A percentile compares a stretch with the other conserved stretches of the same genome.
Conservation (phyloP, 2,329 filamentous ascomycete genomes). For the Neonectria magnoliae region DNA sequence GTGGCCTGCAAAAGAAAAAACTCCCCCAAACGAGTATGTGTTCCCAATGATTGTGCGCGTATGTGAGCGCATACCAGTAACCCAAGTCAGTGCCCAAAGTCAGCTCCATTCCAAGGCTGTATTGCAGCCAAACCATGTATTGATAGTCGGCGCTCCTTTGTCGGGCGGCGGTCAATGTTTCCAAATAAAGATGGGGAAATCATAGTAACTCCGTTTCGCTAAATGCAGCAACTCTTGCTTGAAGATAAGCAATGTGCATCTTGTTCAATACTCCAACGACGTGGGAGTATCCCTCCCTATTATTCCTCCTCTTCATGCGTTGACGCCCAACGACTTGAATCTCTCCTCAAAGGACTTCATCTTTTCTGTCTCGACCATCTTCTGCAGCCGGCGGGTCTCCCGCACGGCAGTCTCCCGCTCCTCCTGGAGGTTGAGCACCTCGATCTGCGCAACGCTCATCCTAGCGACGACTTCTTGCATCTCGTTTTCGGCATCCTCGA, state of each 20-base stretch:
- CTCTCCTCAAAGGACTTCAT: slow-evolving; percentile 59
- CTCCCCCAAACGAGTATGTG: slow-evolving; percentile 4
- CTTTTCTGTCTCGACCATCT: slow-evolving; percentile 71
- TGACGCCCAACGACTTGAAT: slow-evolving; percentile 48
- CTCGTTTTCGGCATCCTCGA: slow-evolving; percentile 69
- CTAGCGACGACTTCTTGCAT: slow-evolving; percentile 84
- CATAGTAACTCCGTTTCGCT: slow-evolving; percentile 51
- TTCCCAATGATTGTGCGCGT: slow-evolving; percentile 29
- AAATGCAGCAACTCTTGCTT: slow-evolving; percentile 45
- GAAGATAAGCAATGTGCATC: slow-evolving; percentile 29
- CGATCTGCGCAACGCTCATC: slow-evolving; percentile 85
- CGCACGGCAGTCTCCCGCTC: slow-evolving; percentile 79
- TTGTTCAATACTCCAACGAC: slow-evolving; percentile 24
- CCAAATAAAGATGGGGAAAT: slow-evolving; percentile 37
- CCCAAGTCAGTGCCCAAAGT: slow-evolving; percentile 29
- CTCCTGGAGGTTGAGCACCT: slow-evolving; percentile 82
- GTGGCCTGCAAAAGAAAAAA: slow-evolving; percentile 9
- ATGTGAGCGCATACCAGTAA: slow-evolving; percentile 26
- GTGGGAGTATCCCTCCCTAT: slow-evolving; percentile 12
- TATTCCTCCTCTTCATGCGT: slow-evolving; percentile 31
- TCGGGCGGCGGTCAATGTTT: slow-evolving; percentile 27
- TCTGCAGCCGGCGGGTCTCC: slow-evolving; percentile 75
- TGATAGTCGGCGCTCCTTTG: slow-evolving; percentile 17
- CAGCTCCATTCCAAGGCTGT: slow-evolving; percentile 26
- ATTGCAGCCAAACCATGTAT: slow-evolving; percentile 19